A percentile compares a stretch with the other conserved stretches of the same genome.
phyloP scores from a whole-genome alignment of 768 basidiomycete genomes.

The Podaxis sp. region DNA sequence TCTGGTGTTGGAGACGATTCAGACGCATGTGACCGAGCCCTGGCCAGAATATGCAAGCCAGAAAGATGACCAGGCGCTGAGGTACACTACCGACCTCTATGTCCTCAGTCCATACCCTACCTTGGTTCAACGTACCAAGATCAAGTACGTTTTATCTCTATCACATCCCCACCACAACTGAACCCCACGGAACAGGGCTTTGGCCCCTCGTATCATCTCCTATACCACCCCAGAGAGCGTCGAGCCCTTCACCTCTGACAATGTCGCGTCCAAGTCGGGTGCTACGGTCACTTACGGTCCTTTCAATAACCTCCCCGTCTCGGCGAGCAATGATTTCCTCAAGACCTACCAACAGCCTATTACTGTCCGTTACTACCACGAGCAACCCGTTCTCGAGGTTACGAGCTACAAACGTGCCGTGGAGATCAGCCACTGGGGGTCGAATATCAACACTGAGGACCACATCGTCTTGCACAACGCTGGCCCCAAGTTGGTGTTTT shows the following conservation, averaged over 20 bases:
- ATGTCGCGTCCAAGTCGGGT: conserved; percentile 67
- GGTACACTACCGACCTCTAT: conserved; percentile 75
- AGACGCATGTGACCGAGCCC: conserved; percentile 75
- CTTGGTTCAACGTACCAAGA: conserved; percentile 79
- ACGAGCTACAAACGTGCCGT: conserved; percentile 68
- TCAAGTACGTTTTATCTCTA: conserved; percentile 55
- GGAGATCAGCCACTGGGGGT: conserved; percentile 97
- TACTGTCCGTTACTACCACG: conserved; percentile 77
- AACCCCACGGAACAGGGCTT: conserved; percentile 46
- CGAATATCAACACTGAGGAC: conserved; percentile 92
- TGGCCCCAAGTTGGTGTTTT: conserved; percentile 74
- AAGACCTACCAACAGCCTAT: conserved; percentile 62
- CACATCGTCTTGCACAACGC: conserved; percentile 83
- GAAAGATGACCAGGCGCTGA: conserved; percentile 73
- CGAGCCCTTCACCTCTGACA: conserved; percentile 59
- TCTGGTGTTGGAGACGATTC: conserved; percentile 75
- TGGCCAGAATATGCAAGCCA: conserved; percentile 76
- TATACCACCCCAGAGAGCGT: conserved; percentile 66
- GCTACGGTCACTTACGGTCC: conserved; percentile 88
- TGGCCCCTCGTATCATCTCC: conserved; percentile 66
- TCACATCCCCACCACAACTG: not conserved
- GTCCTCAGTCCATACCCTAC: conserved; percentile 85
- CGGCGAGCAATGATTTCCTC: conserved; percentile 55
- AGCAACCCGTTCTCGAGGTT: conserved; percentile 79
- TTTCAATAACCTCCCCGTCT: conserved; percentile 70